Percentiles rank a stretch among this genome's conserved stretches.
phyloP scores from a whole-genome alignment of 2,329 filamentous ascomycete species.

The Calonectria pteridis region DNA sequence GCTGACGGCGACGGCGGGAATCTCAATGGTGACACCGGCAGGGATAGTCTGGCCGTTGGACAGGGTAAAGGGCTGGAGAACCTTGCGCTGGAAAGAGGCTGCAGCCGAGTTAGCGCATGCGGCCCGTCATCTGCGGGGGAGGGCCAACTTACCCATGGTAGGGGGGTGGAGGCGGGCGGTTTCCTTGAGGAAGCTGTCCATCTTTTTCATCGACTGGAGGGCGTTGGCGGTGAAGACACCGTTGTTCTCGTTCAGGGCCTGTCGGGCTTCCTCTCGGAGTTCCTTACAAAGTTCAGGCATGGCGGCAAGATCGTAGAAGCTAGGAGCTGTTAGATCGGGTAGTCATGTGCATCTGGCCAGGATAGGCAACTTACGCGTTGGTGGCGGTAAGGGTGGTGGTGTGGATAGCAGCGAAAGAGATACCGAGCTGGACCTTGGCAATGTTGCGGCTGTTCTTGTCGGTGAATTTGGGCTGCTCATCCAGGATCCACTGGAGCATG shows the following conservation, averaged over 20 bases:
- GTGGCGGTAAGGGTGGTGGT: slow-evolving; percentile 61
- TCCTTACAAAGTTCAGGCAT: slow-evolving; percentile 63
- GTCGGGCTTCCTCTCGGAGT: slow-evolving; percentile 63
- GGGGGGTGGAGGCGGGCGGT: slow-evolving; percentile 49
- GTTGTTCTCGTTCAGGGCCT: slow-evolving; percentile 51
- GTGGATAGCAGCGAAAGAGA: slow-evolving; percentile 65
- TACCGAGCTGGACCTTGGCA: slow-evolving; percentile 55
- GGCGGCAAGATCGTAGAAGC: slow-evolving; percentile 65
- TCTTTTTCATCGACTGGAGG: slow-evolving; percentile 54
- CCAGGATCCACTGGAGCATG: slow-evolving; percentile 62
- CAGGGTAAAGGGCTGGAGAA: slow-evolving; percentile 62
- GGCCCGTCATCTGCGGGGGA: background rate
- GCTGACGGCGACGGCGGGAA: slow-evolving; percentile 52
- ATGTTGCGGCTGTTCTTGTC: slow-evolving; percentile 50
- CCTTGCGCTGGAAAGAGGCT: slow-evolving; percentile 63
- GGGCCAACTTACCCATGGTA: slow-evolving; percentile 46
- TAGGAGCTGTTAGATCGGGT: background rate
- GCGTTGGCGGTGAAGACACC: slow-evolving; percentile 51
- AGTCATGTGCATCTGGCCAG: accelerated
- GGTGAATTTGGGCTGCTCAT: slow-evolving; percentile 51
- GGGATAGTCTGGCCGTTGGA: slow-evolving; percentile 66
- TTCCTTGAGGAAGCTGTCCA: slow-evolving; percentile 57
- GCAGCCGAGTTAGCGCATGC: background rate
- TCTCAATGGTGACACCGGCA: slow-evolving; percentile 57
- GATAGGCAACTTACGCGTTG: slow-evolving; percentile 52